phyloP scores from a whole-genome alignment of 306 rosid species.

The Herpetospermum pedunculosum region DNA sequence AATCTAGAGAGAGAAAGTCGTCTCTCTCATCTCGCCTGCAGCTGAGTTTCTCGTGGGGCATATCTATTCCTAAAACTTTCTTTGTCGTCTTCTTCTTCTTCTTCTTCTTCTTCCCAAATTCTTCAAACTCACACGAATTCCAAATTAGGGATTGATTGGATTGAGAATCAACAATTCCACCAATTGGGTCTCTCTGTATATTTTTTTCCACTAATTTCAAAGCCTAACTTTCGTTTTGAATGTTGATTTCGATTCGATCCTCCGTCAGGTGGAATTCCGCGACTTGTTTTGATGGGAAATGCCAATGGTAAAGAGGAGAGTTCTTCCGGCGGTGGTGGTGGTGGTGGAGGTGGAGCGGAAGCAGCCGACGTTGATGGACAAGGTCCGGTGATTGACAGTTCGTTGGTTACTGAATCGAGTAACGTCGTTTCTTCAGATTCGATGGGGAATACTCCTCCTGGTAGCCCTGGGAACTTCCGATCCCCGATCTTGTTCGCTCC shows the following conservation, averaged over 20 bases:
- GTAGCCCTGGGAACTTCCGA: slow-evolving; percentile 52
- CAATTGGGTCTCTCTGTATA: not conserved
- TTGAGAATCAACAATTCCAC: not conserved
- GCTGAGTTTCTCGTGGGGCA: not conserved
- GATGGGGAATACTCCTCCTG: slow-evolving; percentile 65
- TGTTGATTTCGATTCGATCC: not conserved
- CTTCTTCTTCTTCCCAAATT: not conserved
- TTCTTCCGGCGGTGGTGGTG: slow-evolving; percentile 6
- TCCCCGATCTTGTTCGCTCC: slow-evolving; percentile 68
- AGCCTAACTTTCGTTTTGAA: not conserved
- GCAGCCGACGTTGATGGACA: slow-evolving; percentile 23
- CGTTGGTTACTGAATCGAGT: slow-evolving; percentile 14
- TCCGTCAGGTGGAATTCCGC: not conserved
- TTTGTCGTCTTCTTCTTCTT: not conserved
- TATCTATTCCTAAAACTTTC: not conserved
- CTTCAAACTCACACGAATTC: not conserved
- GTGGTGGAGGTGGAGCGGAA: slow-evolving; percentile 12
- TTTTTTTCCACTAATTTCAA: not conserved
- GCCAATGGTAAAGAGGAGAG: slow-evolving; percentile 53
- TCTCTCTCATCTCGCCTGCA: not conserved
- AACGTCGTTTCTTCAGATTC: slow-evolving; percentile 47
- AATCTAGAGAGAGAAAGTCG: not conserved
- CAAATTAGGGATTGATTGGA: not conserved
- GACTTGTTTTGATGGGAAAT: slow-evolving; percentile 38
- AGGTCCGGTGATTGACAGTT: slow-evolving; percentile 18